Base-by-base conservation (phyloP, 352 stramenopile genomes). In the Phytopythium kandeliae region DNA sequence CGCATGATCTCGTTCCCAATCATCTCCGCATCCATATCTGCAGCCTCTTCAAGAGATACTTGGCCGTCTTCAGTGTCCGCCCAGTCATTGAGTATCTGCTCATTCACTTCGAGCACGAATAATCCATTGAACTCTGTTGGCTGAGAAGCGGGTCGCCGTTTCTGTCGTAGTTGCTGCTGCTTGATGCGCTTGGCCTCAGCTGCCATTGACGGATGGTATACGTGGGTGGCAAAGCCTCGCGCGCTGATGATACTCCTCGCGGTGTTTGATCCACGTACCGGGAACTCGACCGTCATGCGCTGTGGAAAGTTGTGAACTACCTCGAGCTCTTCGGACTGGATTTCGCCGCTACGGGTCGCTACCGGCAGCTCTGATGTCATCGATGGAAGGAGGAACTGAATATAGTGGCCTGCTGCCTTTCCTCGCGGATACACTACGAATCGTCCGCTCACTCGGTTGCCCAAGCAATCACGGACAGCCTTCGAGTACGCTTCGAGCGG, bases 371-470 rank as follows among this genome's bases (percentile, higher is more conserved):
- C 41, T 17, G 30, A 43, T 3, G 43, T 33, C 5, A 56, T 45
- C 2, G 34, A 48, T 7, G 72, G 67, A 0, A 86, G 49, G n/a
- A 84, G 55, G 35, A 89, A 69, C 52, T 89, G 78, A 28, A 89
- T 35, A 62, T 85, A 89, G 37, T 71, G 65, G 1, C 78, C 78
- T 0, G 62, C 49, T 4, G 62, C 54, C 19, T 74, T 82, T 0
- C 78, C 78, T 2, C 74, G 54, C 17, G 75, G 78, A 54, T 85
- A 69, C 15, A 72, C 61, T 9, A 83, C 71, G 12, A 89, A 50
- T 30, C 71, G 59, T 36, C 69, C 62, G 11, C 60, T 49, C 4
- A 76, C 68, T 33, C 70, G 72, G 34, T 60, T 60, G 25, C 67
- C 61, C 22, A 86, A 46, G 52, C 65, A 84, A 33, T 61, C 35